phyloP scores from a whole-genome alignment of 352 stramenopile genomes.

The Globisporangium yorkense region DNA sequence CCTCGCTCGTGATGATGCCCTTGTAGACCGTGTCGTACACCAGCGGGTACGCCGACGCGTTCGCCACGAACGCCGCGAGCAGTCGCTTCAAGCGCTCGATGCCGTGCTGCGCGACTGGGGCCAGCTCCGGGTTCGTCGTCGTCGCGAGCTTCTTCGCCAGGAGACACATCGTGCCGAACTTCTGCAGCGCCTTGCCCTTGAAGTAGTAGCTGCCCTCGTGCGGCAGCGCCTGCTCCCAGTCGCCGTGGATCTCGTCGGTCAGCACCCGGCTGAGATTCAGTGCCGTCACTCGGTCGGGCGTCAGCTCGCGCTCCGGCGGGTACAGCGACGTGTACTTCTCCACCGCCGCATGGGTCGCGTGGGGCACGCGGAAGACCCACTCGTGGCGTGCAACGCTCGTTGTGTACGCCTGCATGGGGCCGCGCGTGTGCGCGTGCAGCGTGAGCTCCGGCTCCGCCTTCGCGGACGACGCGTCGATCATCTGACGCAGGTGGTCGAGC shows the following conservation, averaged over 20 bases:
- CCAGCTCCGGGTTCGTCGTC: slow-evolving; percentile 51
- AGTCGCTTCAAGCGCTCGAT: slow-evolving; percentile 40
- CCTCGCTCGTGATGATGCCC: slow-evolving; percentile 55
- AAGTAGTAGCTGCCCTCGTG: slow-evolving; percentile 81
- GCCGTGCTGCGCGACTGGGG: slow-evolving; percentile 33
- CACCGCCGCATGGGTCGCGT: slow-evolving; percentile 29
- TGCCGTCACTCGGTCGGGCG: slow-evolving; percentile 25
- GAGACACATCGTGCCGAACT: slow-evolving; percentile 76
- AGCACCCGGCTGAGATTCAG: slow-evolving; percentile 40
- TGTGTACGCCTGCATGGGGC: slow-evolving; percentile 55
- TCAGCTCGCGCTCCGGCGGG: slow-evolving; percentile 25
- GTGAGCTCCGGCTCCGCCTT: slow-evolving; percentile 34
- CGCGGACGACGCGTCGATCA: slow-evolving; percentile 44
- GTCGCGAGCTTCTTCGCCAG: slow-evolving; percentile 50
- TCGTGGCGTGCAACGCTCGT: slow-evolving; percentile 8
- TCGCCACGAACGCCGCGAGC: slow-evolving; percentile 35
- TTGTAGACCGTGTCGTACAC: slow-evolving; percentile 71
- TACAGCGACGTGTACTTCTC: slow-evolving; percentile 49
- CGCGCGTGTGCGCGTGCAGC: slow-evolving; percentile 71
- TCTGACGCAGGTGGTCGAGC: slow-evolving; percentile 45
- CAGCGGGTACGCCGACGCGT: slow-evolving; percentile 42
- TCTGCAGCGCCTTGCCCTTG: slow-evolving; percentile 74
- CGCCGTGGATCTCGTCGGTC: slow-evolving; percentile 54
- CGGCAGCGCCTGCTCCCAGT: slow-evolving; percentile 47
- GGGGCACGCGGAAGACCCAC: slow-evolving; percentile 49